Conservation (phyloP, 495 filamentous ascomycete genomes). For the Xylaria acuta region DNA sequence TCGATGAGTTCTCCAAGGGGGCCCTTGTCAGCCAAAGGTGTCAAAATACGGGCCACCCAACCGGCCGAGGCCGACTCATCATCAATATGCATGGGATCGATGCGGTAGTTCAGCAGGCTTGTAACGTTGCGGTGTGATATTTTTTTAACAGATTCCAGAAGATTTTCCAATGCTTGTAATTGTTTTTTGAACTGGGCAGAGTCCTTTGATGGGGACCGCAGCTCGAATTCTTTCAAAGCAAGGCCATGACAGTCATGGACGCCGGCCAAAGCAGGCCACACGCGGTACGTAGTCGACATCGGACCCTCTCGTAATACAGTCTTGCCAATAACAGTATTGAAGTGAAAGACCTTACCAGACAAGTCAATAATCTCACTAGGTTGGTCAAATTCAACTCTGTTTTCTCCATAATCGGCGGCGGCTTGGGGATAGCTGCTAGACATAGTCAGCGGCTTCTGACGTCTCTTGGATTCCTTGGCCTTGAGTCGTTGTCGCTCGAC, state of each 20-base stretch:
- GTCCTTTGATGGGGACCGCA: slow-evolving; percentile 62
- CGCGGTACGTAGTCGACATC: slow-evolving; percentile 67
- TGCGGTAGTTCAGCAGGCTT: slow-evolving; percentile 80
- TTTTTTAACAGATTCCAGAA: slow-evolving; percentile 74
- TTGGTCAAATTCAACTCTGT: slow-evolving; percentile 70
- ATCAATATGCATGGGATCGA: slow-evolving; percentile 55
- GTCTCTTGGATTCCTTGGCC: slow-evolving; percentile 57
- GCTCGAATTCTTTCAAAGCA: slow-evolving; percentile 70
- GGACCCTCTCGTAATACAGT: slow-evolving; percentile 62
- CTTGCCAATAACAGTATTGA: slow-evolving; percentile 70
- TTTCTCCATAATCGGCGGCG: slow-evolving; percentile 32
- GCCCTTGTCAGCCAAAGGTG: slow-evolving; percentile 78
- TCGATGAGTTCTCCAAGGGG: slow-evolving; percentile 83
- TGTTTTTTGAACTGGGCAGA: slow-evolving; percentile 67
- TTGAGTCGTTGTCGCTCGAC: slow-evolving; percentile 67
- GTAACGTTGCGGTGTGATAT: slow-evolving; percentile 79
- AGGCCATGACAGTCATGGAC: slow-evolving; percentile 63
- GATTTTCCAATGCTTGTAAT: slow-evolving; percentile 68
- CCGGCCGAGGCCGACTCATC: slow-evolving; percentile 47
- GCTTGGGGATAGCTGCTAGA: slow-evolving; percentile 29
- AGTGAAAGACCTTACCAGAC: slow-evolving; percentile 61
- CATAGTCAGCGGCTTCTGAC: slow-evolving; percentile 47
- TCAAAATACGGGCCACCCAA: slow-evolving; percentile 85
- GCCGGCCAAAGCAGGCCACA: slow-evolving; percentile 66
- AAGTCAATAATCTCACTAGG: slow-evolving; percentile 65